These are phyloP conservation scores for Phytophthora pluvialis DNA, from an alignment of 352 stramenopile species.

Conservation along the genomic window DNA sequence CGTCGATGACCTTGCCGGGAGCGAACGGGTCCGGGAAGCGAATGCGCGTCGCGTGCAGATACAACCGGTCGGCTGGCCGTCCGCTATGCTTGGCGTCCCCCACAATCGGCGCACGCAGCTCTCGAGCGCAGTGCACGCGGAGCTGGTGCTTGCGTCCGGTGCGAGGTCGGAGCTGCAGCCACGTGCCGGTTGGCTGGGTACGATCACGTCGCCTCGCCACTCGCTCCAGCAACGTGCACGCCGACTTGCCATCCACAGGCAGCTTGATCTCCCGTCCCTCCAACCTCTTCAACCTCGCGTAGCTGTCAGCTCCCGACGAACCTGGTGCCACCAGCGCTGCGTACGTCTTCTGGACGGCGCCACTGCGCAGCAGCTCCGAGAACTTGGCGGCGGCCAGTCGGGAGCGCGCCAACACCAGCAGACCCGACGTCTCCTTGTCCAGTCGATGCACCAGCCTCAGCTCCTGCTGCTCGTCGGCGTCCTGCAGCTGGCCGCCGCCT, in stretches of 20 bases:
- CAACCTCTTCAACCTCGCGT: slow-evolving; percentile 21
- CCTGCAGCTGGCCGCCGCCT: not conserved
- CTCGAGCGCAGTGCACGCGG: slow-evolving; percentile 60
- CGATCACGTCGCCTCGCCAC: slow-evolving; percentile 11
- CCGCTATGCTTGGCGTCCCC: slow-evolving; percentile 57
- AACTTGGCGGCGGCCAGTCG: slow-evolving; percentile 72
- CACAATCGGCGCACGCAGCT: slow-evolving; percentile 54
- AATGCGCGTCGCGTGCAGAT: slow-evolving; percentile 61
- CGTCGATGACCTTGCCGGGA: slow-evolving; percentile 31
- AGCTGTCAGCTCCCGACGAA: not conserved
- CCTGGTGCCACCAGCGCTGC: slow-evolving; percentile 46
- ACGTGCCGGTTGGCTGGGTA: slow-evolving; percentile 23
- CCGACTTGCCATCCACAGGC: slow-evolving; percentile 54
- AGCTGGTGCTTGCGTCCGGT: slow-evolving; percentile 79
- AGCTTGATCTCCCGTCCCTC: slow-evolving; percentile 39
- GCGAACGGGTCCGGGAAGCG: slow-evolving; percentile 51
- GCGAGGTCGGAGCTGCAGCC: slow-evolving; percentile 59
- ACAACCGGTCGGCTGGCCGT: slow-evolving; percentile 38
- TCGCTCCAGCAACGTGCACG: slow-evolving; percentile 46
- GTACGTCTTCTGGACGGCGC: slow-evolving; percentile 67
- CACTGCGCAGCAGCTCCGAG: slow-evolving; percentile 46
- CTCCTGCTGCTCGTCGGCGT: slow-evolving; percentile 15
- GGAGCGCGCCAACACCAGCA: slow-evolving; percentile 71
- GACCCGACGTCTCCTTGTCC: slow-evolving; percentile 73
- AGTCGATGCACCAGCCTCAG: slow-evolving; percentile 70